phyloP scores from a whole-genome alignment of 192 early-diverging fungal genomes.

The Backusella circina region DNA sequence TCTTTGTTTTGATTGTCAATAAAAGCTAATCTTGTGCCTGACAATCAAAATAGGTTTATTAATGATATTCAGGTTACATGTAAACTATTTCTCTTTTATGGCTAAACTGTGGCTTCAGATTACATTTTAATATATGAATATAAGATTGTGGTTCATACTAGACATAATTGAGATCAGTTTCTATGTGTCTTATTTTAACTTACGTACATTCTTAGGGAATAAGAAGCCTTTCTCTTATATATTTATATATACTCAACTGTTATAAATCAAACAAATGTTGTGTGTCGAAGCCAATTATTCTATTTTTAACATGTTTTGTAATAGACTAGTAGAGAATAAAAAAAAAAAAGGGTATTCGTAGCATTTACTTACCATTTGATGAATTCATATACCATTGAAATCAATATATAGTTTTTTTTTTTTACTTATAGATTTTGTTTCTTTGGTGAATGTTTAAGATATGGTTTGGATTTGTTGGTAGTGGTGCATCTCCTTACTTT shows the following conservation, averaged over 20 bases:
- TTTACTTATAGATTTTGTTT: not conserved
- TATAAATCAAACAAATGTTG: not conserved
- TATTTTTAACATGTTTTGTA: not conserved
- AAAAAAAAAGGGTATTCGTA: not conserved
- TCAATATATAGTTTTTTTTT: not conserved
- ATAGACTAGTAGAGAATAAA: not conserved
- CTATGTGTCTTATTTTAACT: not conserved
- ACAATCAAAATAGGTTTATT: not conserved
- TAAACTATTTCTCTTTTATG: not conserved
- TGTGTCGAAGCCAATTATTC: not conserved
- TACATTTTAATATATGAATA: not conserved
- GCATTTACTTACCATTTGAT: too few species aligned
- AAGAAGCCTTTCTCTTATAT: not conserved
- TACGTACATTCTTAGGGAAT: not conserved
- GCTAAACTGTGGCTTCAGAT: not conserved
- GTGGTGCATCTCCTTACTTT: too few species aligned
- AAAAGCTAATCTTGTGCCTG: not conserved
- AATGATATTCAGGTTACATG: not conserved
- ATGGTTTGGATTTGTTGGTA: too few species aligned
- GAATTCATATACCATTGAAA: too few species aligned
- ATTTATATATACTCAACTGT: not conserved
- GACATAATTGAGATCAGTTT: not conserved
- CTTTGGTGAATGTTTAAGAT: not conserved
- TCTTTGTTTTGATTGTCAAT: not conserved
- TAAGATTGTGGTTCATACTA: not conserved